phyloP scores from a whole-genome alignment of 805 yeast species.

The Jamesozyma jinghongensis region DNA sequence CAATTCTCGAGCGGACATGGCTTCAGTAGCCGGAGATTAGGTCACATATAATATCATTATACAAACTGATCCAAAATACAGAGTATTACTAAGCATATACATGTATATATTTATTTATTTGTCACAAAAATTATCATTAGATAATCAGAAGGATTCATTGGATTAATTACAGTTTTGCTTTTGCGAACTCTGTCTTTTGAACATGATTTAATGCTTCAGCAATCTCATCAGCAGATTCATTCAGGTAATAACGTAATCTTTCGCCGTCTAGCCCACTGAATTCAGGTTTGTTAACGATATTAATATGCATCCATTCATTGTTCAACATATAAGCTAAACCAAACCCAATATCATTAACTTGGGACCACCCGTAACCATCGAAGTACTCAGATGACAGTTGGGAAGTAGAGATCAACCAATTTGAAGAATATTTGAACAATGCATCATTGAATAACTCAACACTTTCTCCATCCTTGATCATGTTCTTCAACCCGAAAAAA shows the following conservation, averaged over 20 bases:
- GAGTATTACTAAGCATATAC: too few relatives aligned
- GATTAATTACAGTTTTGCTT: constrained; percentile 10
- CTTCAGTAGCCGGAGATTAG: too few relatives aligned
- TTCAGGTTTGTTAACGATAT: constrained; percentile 56
- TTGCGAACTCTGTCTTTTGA: constrained; percentile 1
- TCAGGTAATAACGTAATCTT: constrained; percentile 56
- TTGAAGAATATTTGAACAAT: constrained; percentile 60
- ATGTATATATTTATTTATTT: too few relatives aligned
- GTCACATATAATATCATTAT: too few relatives aligned
- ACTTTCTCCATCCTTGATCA: constrained; percentile 47
- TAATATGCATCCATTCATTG: constrained; percentile 75
- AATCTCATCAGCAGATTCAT: constrained; percentile 74
- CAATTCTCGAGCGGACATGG: too few relatives aligned
- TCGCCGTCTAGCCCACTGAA: constrained; percentile 19
- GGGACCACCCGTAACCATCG: constrained; percentile 94
- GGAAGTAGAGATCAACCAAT: constrained; percentile 85
- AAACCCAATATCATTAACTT: constrained; percentile 87
- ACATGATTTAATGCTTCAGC: constrained; percentile 37
- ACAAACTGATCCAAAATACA: too few relatives aligned
- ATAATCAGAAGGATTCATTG: too few relatives aligned
- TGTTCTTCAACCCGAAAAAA: constrained; percentile 75
- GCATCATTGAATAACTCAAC: constrained; percentile 72
- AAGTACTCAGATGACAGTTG: constrained; percentile 79
- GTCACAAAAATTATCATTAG: too few relatives aligned
- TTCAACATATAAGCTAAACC: constrained; percentile 93